A percentile compares a stretch with the other conserved stretches of the same genome.
These are phyloP conservation scores for Kodamaea kaohsiungensis DNA, from an alignment of 805 yeast genomes.

Conservation along the genomic window DNA sequence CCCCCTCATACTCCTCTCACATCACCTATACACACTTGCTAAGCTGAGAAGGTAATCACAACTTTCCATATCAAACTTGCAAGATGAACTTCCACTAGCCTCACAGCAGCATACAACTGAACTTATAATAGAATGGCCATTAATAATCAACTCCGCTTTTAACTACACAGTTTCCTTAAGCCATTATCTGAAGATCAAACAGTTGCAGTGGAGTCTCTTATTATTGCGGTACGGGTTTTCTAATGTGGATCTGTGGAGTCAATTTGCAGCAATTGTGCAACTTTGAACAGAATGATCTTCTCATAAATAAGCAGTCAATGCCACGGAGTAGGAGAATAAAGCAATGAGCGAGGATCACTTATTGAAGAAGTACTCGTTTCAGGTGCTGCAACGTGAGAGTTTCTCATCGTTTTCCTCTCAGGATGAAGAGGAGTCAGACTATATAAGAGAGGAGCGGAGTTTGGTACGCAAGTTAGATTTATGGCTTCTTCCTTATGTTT, in stretches of 20 bases:
- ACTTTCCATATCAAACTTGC: too few relatives aligned
- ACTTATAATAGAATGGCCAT: neutral
- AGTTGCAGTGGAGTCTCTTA: neutral
- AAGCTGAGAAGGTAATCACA: too few relatives aligned
- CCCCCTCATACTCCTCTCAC: too few relatives aligned
- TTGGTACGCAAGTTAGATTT: slow-evolving; percentile 6
- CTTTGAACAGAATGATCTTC: neutral
- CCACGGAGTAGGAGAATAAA: neutral
- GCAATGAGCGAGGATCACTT: slow-evolving; percentile 3
- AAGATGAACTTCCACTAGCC: neutral
- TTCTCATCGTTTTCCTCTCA: slow-evolving; percentile 1
- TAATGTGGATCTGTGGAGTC: slow-evolving; percentile 6
- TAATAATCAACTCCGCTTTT: neutral
- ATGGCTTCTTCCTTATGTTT: slow-evolving; percentile 8
- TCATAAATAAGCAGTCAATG: neutral
- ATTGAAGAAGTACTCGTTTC: neutral
- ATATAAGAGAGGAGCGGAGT: neutral
- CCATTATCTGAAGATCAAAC: neutral
- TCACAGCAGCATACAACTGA: neutral
- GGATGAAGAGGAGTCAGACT: neutral
- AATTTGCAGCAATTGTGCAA: slow-evolving; percentile 8
- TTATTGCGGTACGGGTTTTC: too few relatives aligned
- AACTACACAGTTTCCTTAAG: neutral
- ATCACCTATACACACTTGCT: too few relatives aligned
- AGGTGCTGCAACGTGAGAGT: slow-evolving; percentile 5